Base-by-base conservation (phyloP, 1,284 basidiomycete species). In the Trametes pubescens region DNA sequence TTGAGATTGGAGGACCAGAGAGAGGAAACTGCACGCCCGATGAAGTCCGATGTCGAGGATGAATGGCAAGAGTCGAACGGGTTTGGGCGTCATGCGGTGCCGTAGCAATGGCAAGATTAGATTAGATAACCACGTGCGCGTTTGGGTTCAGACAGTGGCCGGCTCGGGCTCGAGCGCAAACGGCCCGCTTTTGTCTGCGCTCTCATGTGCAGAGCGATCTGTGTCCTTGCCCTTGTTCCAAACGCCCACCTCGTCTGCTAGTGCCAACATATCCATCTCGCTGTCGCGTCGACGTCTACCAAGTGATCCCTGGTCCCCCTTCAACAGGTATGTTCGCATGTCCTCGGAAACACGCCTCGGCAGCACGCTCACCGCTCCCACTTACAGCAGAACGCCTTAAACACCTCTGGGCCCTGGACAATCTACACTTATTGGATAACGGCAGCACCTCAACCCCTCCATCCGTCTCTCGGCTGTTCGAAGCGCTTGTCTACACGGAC, bases 41-140 rank as follows among this genome's bases (percentile, higher is more conserved):
- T n/a, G 8, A 32, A 3, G 29, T 32, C 29, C 29, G 40, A n/a
- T 4, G 40, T 7, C 18, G 40, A 16, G 14, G 40, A 16, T 18
- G 14, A 16, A 7, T 43, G 40, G 40, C 40, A 43, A 43, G 40
- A 43, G 40, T 16, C 40, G 16, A 43, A 16, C 37, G 40, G 5
- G 14, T 43, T 16, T 38, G 37, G 37, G 37, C 37, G 37, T 38
- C 37, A 13, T 16, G 37, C 37, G 14, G 10, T 16, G 37, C 14
- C 37, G 14, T 16, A 38, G 37, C 37, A 38, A 16, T 38, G 18
- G 18, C 6, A 16, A 59, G 61, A 66, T 66, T 46, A 66, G 67
- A 68, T 68, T 66, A 68, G 67, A 68, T 68, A 60, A 61, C 57
- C 67, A 62, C 67, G 67, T 66, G 67, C 64, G 22, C 14, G 57